Evolutionary conservation across 139 green algal genomes (phyloP), one percentile per base, ranked within the genome.

Genomic region (Coelastrella sp.): DNA sequence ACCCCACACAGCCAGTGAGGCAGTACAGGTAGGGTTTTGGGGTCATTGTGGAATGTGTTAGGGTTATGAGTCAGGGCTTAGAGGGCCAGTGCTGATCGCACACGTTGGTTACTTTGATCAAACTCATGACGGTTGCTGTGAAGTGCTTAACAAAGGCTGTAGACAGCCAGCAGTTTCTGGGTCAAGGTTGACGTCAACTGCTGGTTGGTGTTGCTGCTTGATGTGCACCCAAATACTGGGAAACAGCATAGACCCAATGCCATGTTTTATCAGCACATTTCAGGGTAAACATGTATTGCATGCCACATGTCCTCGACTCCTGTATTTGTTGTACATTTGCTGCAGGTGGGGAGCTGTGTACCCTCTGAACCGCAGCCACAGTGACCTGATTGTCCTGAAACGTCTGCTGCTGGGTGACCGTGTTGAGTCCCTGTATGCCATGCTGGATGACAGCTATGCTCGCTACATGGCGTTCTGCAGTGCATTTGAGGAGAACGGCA

Each of bases 391-490:
- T 60, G n/a, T 83, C n/a, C 85, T 90, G 7, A 90, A 90, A 73
- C 85, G 85, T 13, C 73, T 90, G 85, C 85, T 90, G 85, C 85
- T 90, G 71, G 85, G 85, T 54, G 85, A 90, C 59, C 59, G 57
- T 22, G 71, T 83, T 10, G 73, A 90, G 85, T 77, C 22, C 22
- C 74, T 90, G 85, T 90, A 90, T 23, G 23, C 73, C 57, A 80
- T 90, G 85, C 85, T 90, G 74, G 85, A 90, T 64, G 85, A 90
- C 85, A 56, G 22, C 73, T 90, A 90, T 59, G 60, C 16, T 3
- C 85, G 85, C 85, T 83, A 84, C 85, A 64, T 83, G 84, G 20
- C n/a, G 7, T 90, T 90, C 85, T 90, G 85, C 85, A 64, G n/a
- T 13, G 23, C 58, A 4, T 90, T 73, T 16, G 85, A 90, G 73